phyloP scores from a whole-genome alignment of 805 yeast genomes.

The Ogataea angusta region DNA sequence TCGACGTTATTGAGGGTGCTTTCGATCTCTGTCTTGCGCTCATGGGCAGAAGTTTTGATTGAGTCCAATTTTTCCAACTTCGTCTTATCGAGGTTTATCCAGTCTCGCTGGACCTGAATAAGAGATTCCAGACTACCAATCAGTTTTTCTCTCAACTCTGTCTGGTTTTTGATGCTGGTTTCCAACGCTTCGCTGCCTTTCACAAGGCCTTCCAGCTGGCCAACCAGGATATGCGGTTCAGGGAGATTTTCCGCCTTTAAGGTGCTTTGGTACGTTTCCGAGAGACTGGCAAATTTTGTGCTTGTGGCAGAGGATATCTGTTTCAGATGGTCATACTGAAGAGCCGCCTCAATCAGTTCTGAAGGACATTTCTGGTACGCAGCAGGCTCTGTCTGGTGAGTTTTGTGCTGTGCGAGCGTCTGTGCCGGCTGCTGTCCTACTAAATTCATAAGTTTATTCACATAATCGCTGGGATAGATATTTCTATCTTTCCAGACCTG shows the following conservation, averaged over 20 bases:
- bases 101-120: slow-evolving; percentile 30
- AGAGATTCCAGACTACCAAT: slow-evolving; percentile 27
- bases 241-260: slow-evolving; percentile 32
- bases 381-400: background rate
- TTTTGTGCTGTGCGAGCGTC: background rate
- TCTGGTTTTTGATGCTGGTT: slow-evolving; percentile 13
- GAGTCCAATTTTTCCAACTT: slow-evolving; percentile 20
- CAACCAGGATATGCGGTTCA: slow-evolving; percentile 30
- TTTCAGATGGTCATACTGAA: slow-evolving; percentile 23
- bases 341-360: slow-evolving; percentile 24
- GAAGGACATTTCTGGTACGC: slow-evolving; percentile 21
- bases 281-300: slow-evolving; percentile 18
- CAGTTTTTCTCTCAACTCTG: slow-evolving; percentile 22
- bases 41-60: slow-evolving; percentile 17
- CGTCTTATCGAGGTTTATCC: slow-evolving; percentile 27
- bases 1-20: slow-evolving; percentile 19
- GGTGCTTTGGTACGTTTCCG: slow-evolving; percentile 23
- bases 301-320: slow-evolving; percentile 21
- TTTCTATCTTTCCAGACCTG: slow-evolving; percentile 56
- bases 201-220: slow-evolving; percentile 20
- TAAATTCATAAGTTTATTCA: slow-evolving; percentile 13
- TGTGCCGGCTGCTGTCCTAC: slow-evolving; percentile 2
- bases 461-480: slow-evolving; percentile 36
- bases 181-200: slow-evolving; percentile 13
- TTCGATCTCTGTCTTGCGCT: slow-evolving; percentile 27